These are phyloP conservation scores for Metarhizium anisopliae DNA, from an alignment of 2,329 filamentous ascomycete species.

Conservation along the genomic window DNA sequence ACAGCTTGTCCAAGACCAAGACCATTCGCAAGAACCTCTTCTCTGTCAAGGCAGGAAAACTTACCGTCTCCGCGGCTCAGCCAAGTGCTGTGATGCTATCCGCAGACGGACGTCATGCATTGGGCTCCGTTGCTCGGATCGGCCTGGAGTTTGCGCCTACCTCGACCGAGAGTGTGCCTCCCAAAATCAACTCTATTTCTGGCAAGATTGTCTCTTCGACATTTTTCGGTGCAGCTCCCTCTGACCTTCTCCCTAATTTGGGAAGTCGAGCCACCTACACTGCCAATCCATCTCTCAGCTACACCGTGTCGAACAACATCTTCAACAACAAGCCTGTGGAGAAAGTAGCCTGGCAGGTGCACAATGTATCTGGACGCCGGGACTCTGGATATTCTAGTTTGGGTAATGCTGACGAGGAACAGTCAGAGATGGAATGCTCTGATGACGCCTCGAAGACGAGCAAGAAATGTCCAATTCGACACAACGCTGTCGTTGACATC, in stretches of 20 bases:
- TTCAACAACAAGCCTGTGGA: constrained; percentile 26
- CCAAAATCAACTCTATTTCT: constrained; percentile 38
- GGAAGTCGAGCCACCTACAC: constrained; percentile 32
- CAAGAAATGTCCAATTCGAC: constrained; percentile 23
- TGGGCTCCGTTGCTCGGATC: constrained; percentile 33
- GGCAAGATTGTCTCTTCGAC: constrained; percentile 44
- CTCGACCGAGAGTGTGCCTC: constrained; percentile 32
- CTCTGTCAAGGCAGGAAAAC: constrained; percentile 38
- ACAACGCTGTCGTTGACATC: constrained; percentile 35
- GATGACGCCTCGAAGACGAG: constrained; percentile 11
- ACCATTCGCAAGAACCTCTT: constrained; percentile 44
- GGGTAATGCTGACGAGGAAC: constrained; percentile 21
- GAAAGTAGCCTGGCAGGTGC: constrained; percentile 32
- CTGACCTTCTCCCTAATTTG: constrained; percentile 40
- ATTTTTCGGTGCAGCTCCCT: constrained; percentile 39
- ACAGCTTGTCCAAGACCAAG: constrained; percentile 42
- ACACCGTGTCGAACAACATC: constrained; percentile 35
- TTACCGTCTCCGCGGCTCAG: constrained; percentile 37
- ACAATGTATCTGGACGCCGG: constrained; percentile 26
- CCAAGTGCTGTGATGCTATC: constrained; percentile 40
- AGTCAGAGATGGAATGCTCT: constrained; percentile 25
- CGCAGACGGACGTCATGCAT: constrained; percentile 36
- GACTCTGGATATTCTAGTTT: constrained; percentile 46
- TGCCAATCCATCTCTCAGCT: constrained; percentile 34
- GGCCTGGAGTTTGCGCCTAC: constrained; percentile 38